Evolutionary conservation across 2,329 filamentous ascomycete species (phyloP).

Genomic region (Neurospora sp.): DNA sequence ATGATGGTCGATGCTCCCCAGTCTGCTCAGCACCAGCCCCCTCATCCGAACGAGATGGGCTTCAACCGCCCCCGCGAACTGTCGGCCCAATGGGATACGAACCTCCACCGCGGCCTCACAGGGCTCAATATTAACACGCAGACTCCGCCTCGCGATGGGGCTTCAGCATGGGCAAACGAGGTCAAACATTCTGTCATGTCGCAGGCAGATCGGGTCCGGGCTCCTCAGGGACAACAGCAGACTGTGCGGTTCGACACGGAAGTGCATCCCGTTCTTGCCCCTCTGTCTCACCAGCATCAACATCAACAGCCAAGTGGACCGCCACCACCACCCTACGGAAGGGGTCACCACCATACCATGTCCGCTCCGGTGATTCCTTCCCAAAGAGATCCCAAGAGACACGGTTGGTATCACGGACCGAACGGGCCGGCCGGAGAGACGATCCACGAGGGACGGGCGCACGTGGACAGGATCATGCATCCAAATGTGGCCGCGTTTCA

Average conservation of each 20-base stretch:
- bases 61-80: slow-evolving; percentile 40
- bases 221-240: slow-evolving; percentile 22
- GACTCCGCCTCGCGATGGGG: slow-evolving; percentile 38
- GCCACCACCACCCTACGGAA: slow-evolving; percentile 6
- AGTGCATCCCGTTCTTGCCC: slow-evolving; percentile 23
- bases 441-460: slow-evolving; percentile 28
- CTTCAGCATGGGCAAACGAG: slow-evolving; percentile 48
- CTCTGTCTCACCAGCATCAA: slow-evolving; percentile 2
- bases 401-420: slow-evolving; percentile 62
- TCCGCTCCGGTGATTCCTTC: slow-evolving; percentile 48
- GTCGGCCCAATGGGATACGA: slow-evolving; percentile 51
- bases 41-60: slow-evolving; percentile 26
- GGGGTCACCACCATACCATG: slow-evolving; percentile 46
- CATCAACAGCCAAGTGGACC: slow-evolving; percentile 1
- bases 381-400: slow-evolving; percentile 52
- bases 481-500: slow-evolving; percentile 44
- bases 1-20: slow-evolving; percentile 58
- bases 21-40: slow-evolving; percentile 20
- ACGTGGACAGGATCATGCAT: slow-evolving; percentile 48
- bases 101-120: slow-evolving; percentile 56
- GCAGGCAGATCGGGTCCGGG: slow-evolving; percentile 41
- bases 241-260: slow-evolving; percentile 48
- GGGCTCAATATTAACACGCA: slow-evolving; percentile 51
- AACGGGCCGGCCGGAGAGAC: slow-evolving; percentile 24
- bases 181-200: slow-evolving; percentile 45